Evolutionary conservation across 75 land plant genomes (phyloP).

Genomic region (Adiantum capillusveneris): DNA sequence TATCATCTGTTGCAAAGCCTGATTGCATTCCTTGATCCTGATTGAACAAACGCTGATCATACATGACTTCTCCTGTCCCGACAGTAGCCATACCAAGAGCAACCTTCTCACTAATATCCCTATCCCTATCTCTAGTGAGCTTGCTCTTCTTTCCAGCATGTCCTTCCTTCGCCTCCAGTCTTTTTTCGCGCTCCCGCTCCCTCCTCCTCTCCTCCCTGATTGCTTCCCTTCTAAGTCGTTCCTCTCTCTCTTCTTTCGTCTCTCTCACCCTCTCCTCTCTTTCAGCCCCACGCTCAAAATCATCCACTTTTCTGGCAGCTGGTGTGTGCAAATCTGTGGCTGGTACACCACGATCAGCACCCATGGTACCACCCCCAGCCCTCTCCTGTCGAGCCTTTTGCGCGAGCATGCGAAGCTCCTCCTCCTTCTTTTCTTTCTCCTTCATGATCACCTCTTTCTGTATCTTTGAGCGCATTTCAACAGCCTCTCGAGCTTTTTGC

Average conservation of each 20-base stretch:
- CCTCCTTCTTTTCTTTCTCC: conserved; percentile 95
- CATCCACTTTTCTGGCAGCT: conserved; percentile 24
- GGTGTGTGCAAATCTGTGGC: neutral
- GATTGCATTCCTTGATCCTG: conserved; percentile 97
- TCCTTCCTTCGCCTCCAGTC: conserved; percentile 86
- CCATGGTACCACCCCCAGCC: conserved; percentile 41
- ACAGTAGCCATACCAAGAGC: conserved; percentile 96
- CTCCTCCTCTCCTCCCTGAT: conserved; percentile 69
- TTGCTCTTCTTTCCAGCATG: conserved; percentile 86
- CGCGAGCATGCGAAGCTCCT: conserved; percentile 69
- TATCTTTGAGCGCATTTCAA: conserved; percentile 89
- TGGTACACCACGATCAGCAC: conserved; percentile 33
- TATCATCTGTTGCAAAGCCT: conserved; percentile 87
- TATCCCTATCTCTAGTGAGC: conserved; percentile 83
- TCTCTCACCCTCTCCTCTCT: conserved; percentile 38
- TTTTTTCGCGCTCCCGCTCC: conserved; percentile 83
- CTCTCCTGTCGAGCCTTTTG: conserved; percentile 84
- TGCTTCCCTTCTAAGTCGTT: conserved; percentile 60
- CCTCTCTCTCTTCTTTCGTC: conserved; percentile 66
- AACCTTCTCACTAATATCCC: conserved; percentile 94
- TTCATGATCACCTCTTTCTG: conserved; percentile 79
- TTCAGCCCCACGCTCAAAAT: conserved; percentile 12
- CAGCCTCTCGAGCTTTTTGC: conserved; percentile 96
- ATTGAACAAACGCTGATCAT: conserved; percentile 90
- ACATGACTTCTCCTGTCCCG: conserved; percentile 63